Percentiles rank a stretch among this genome's conserved stretches.
phyloP scores from a whole-genome alignment of 345 rosid species.

The Eucalyptus tenuipes region DNA sequence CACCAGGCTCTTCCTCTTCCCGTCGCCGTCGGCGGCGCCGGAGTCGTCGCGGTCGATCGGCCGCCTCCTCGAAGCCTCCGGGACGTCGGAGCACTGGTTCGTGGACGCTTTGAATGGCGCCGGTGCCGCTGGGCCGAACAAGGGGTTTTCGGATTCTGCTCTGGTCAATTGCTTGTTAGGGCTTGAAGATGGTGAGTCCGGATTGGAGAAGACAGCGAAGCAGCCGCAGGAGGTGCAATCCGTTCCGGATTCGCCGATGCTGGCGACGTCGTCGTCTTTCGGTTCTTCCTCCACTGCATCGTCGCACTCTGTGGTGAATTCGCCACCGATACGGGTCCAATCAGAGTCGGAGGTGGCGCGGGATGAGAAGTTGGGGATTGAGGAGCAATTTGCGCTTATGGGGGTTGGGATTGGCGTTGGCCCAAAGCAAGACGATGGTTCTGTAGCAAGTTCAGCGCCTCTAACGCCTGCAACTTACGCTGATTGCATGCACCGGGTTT shows the following conservation, averaged over 20 bases:
- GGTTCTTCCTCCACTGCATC: slow-evolving; percentile 73
- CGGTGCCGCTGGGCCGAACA: slow-evolving; percentile 18
- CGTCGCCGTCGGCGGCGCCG: slow-evolving; percentile 15
- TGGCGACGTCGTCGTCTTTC: slow-evolving; percentile 80
- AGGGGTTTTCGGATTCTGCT: slow-evolving; percentile 70
- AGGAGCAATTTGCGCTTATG: slow-evolving; percentile 73
- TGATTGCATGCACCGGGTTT: slow-evolving; percentile 8
- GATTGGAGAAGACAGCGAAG: slow-evolving; percentile 23
- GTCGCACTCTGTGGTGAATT: slow-evolving; percentile 68
- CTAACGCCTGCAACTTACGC: background rate
- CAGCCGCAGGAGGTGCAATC: slow-evolving; percentile 64
- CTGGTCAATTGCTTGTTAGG: slow-evolving; percentile 64
- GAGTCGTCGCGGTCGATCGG: slow-evolving; percentile 74
- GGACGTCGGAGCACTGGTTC: slow-evolving; percentile 87
- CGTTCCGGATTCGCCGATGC: slow-evolving; percentile 90
- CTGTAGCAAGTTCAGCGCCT: slow-evolving; percentile 46
- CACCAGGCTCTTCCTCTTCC: slow-evolving; percentile 73
- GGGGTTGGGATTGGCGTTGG: slow-evolving; percentile 16
- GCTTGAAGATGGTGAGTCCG: slow-evolving; percentile 29
- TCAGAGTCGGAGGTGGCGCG: slow-evolving; percentile 20
- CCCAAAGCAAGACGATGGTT: slow-evolving; percentile 48
- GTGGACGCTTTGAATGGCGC: slow-evolving; percentile 69
- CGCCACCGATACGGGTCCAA: slow-evolving; percentile 77
- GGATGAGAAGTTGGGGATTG: slow-evolving; percentile 63
- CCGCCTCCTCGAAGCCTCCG: slow-evolving; percentile 46